Evolutionary conservation across 345 rosid species (phyloP).

Genomic region (Melastoma malabathricum): DNA sequence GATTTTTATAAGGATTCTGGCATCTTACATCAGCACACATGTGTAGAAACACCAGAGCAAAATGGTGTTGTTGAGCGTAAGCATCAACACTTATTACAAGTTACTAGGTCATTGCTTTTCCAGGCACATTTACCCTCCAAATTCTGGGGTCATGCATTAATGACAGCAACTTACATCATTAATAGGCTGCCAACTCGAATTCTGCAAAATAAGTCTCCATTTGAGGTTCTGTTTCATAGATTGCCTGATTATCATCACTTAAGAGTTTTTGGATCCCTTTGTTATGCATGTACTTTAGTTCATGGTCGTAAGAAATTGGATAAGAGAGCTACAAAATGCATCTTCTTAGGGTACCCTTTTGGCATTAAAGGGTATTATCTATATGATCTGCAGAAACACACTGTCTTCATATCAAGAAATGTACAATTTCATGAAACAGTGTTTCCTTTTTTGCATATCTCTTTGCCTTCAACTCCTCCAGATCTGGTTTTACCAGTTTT

Average conservation of each 20-base stretch:
- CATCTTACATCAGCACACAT: background rate
- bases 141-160: too few relatives aligned
- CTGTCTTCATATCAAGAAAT: background rate
- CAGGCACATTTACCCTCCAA: too few relatives aligned
- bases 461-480: too few relatives aligned
- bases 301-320: background rate
- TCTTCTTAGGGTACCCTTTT: background rate
- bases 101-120: background rate
- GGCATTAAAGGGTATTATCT: too few relatives aligned
- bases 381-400: background rate
- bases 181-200: background rate
- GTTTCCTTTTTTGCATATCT: too few relatives aligned
- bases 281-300: background rate
- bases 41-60: background rate
- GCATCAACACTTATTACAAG: background rate
- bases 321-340: background rate
- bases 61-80: slow-evolving; percentile 6
- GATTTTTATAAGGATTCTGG: background rate
- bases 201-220: background rate
- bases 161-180: too few relatives aligned
- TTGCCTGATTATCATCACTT: background rate
- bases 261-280: background rate
- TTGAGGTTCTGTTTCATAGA: background rate
- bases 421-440: too few relatives aligned
- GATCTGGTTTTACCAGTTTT: too few relatives aligned